Evolutionary conservation across 768 basidiomycete species (phyloP).

Genomic region (Phaeolepiota aurea): DNA sequence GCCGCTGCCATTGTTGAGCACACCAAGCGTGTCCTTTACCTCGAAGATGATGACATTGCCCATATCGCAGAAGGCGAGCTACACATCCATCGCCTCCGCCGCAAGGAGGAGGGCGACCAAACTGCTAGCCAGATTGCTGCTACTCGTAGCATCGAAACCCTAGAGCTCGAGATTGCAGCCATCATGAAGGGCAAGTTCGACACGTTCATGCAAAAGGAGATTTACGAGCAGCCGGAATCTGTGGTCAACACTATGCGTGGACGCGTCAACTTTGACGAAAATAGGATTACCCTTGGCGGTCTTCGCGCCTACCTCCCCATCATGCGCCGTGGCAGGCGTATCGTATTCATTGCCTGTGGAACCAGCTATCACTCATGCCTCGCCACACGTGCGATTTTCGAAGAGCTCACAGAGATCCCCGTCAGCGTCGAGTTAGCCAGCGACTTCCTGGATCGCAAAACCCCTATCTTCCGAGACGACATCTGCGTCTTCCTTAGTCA

Average conservation of each 20-base stretch:
- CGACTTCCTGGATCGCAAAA: slow-evolving; percentile 98
- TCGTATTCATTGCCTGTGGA: slow-evolving; percentile 97
- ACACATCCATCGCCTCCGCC: slow-evolving; percentile 96
- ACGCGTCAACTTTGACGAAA: slow-evolving; percentile 94
- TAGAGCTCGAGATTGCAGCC: slow-evolving; percentile 98
- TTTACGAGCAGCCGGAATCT: slow-evolving; percentile 97
- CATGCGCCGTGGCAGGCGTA: slow-evolving; percentile 88
- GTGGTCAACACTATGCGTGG: slow-evolving; percentile 99
- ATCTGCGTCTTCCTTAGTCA: slow-evolving; percentile 95
- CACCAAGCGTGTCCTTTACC: slow-evolving; percentile 97
- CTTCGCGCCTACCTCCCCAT: slow-evolving; percentile 92
- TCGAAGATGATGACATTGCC: slow-evolving; percentile 98
- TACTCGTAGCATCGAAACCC: slow-evolving; percentile 93
- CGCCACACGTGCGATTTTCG: slow-evolving; percentile 95
- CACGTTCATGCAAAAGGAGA: slow-evolving; percentile 99
- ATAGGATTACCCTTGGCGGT: slow-evolving; percentile 90
- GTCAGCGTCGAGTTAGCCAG: slow-evolving; percentile 95
- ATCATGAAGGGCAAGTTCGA: slow-evolving; percentile 99
- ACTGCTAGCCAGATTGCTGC: slow-evolving; percentile 54
- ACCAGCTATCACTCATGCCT: slow-evolving; percentile 97
- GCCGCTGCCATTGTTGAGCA: slow-evolving; percentile 95
- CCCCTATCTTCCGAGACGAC: slow-evolving; percentile 98
- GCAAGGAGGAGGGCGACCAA: slow-evolving; percentile 65
- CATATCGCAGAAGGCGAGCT: slow-evolving; percentile 96
- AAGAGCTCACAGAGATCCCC: slow-evolving; percentile 98